Conservation (phyloP, 2,329 filamentous ascomycete genomes). For the Aspergillus floridensis region DNA sequence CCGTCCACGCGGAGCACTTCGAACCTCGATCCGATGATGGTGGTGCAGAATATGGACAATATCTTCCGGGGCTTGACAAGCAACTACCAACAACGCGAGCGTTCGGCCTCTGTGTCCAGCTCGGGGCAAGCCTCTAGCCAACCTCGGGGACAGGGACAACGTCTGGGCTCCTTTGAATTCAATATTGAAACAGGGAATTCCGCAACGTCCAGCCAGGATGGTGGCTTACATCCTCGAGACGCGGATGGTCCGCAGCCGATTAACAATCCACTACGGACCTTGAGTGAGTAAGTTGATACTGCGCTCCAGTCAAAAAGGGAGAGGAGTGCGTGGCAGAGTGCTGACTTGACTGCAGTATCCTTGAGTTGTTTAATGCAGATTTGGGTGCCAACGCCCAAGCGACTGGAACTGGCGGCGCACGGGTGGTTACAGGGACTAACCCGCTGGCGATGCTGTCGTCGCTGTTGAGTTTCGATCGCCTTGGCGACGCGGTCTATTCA, state of each 20-base stretch:
- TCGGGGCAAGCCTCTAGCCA: not conserved
- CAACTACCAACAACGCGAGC: constrained; percentile 22
- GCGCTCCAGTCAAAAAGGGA: not conserved
- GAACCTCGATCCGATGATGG: constrained; percentile 28
- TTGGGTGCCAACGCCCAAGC: constrained; percentile 10
- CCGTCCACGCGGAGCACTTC: constrained; percentile 10
- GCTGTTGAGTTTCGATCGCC: constrained; percentile 41
- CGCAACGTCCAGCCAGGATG: constrained; percentile 10
- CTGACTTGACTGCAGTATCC: constrained; percentile 19
- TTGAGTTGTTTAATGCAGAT: constrained; percentile 30
- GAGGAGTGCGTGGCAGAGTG: not conserved
- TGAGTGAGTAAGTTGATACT: constrained; percentile 46
- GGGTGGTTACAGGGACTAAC: constrained; percentile 24
- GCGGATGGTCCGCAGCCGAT: constrained; percentile 50
- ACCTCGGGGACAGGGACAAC: not conserved
- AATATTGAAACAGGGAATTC: constrained; percentile 5
- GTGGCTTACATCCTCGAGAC: constrained; percentile 51
- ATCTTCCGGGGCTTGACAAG: constrained; percentile 49
- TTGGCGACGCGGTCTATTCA: constrained; percentile 82
- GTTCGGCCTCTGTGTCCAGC: not conserved
- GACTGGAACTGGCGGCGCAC: constrained; percentile 20
- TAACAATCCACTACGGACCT: constrained; percentile 46
- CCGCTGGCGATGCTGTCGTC: constrained; percentile 49
- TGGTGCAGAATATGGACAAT: constrained; percentile 40
- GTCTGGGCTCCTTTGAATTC: constrained; percentile 6